phyloP scores from a whole-genome alignment of 2,329 filamentous ascomycete genomes.

The Rhinocladiella mackenziei region DNA sequence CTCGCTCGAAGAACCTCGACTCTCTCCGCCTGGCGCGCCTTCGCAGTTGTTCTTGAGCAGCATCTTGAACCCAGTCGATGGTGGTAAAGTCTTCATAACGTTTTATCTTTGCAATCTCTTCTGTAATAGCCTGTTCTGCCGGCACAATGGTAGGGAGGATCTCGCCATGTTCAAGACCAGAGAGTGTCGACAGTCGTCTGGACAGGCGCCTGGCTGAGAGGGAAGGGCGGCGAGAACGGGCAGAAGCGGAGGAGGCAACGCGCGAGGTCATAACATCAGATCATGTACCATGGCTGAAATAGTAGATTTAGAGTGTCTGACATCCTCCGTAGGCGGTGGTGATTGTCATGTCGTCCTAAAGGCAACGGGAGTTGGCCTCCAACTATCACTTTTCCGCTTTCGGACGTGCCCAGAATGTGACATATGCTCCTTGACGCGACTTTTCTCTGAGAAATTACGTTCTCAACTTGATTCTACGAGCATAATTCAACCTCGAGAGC shows the following conservation, averaged over 20 bases:
- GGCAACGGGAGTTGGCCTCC: no score
- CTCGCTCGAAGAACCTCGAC: conserved; percentile 66
- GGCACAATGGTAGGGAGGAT: conserved; percentile 48
- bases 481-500: no score
- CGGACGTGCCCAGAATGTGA: conserved; percentile 20
- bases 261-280: conserved; percentile 48
- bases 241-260: conserved; percentile 48
- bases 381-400: conserved; percentile 23
- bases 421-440: conserved; percentile 15
- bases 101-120: conserved; percentile 97
- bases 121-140: conserved; percentile 70
- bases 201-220: conserved; percentile 48
- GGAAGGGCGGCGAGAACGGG: conserved; percentile 51
- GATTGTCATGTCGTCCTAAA: no score
- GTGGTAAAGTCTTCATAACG: conserved; percentile 99
- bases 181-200: conserved; percentile 65
- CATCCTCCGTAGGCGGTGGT: conserved; percentile 1
- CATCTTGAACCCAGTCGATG: conserved; percentile 96
- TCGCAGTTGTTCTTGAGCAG: conserved; percentile 79
- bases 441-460: neutral
- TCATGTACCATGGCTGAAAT: conserved; percentile 2
- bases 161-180: conserved; percentile 59
- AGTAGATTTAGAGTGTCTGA: conserved; percentile 2
- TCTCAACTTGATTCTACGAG: neutral
- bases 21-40: conserved; percentile 71